Percentiles rank a stretch among this genome's conserved stretches.
Conservation (phyloP, 2,329 filamentous ascomycete species). For the Calonectria honghensis region DNA sequence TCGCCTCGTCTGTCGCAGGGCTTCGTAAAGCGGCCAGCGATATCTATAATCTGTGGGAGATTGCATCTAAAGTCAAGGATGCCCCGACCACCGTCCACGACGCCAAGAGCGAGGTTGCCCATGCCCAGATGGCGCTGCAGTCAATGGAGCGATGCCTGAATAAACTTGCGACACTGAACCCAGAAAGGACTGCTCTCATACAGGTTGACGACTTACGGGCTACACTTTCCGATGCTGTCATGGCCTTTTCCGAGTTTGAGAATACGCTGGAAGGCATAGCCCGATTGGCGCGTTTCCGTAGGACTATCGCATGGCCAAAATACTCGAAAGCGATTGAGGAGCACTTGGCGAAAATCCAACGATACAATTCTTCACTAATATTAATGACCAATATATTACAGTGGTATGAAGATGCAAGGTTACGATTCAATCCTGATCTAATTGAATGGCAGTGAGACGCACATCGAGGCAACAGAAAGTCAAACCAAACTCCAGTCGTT, state of each 20-base stretch:
- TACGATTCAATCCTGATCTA: not conserved
- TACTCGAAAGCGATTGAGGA: not conserved
- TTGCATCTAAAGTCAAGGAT: too few species aligned
- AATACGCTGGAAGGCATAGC: not conserved
- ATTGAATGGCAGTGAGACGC: not conserved
- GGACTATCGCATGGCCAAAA: not conserved
- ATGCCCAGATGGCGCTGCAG: too few species aligned
- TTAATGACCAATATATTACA: not conserved
- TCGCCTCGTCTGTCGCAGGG: too few species aligned
- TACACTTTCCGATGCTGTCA: not conserved
- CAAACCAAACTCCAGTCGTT: not conserved
- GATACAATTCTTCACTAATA: not conserved
- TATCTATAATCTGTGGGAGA: too few species aligned
- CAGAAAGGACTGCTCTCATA: not conserved
- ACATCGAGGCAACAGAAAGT: not conserved
- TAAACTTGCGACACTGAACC: not conserved
- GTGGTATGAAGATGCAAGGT: not conserved
- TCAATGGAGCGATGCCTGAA: too few species aligned
- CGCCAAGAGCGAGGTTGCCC: too few species aligned
- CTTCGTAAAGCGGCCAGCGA: too few species aligned
- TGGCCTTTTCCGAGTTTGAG: conserved; percentile 6
- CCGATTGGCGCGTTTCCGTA: not conserved
- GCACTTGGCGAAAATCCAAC: not conserved
- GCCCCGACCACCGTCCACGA: too few species aligned
- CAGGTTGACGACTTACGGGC: not conserved